phyloP scores from a whole-genome alignment of 1,139 yeast genomes.

The Casaregolazyma lundiana region DNA sequence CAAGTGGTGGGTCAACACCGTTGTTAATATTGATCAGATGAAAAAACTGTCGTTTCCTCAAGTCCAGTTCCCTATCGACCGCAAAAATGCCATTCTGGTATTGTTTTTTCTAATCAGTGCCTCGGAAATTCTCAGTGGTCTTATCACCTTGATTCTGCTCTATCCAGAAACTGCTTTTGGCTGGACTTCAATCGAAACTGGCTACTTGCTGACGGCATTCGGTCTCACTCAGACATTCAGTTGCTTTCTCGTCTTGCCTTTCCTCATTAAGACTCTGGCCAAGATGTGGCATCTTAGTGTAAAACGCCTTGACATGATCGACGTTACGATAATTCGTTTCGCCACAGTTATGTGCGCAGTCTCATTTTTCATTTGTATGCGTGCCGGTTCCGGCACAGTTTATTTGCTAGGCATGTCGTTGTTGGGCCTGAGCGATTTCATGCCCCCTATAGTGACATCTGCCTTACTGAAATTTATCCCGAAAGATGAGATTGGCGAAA shows the following conservation, averaged over 20 bases:
- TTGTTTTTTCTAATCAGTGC: constrained; percentile 40
- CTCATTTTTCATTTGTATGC: constrained; percentile 40
- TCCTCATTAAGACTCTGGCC: constrained; percentile 36
- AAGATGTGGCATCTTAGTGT: constrained; percentile 23
- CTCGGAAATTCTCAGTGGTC: constrained; percentile 32
- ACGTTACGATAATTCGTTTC: constrained; percentile 41
- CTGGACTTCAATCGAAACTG: constrained; percentile 58
- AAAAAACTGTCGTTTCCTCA: constrained; percentile 33
- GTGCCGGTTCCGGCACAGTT: constrained; percentile 28
- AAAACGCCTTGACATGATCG: constrained; percentile 50
- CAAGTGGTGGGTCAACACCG: background rate
- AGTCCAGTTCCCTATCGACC: constrained; percentile 37
- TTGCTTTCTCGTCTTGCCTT: constrained; percentile 42
- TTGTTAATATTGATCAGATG: constrained; percentile 16
- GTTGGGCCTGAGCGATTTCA: constrained; percentile 43
- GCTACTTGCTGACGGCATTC: constrained; percentile 52
- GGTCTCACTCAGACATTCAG: constrained; percentile 46
- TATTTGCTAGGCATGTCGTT: constrained; percentile 29
- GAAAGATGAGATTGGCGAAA: constrained; percentile 30
- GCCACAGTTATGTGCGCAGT: constrained; percentile 40
- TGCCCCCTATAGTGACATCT: constrained; percentile 46
- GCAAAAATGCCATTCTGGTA: constrained; percentile 41
- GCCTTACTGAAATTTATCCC: constrained; percentile 47
- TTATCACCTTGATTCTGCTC: constrained; percentile 46
- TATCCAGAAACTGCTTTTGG: constrained; percentile 55